Evolutionary conservation across 371 early-diverging fungal species (phyloP).

Genomic region (Rhizopus sp.): DNA sequence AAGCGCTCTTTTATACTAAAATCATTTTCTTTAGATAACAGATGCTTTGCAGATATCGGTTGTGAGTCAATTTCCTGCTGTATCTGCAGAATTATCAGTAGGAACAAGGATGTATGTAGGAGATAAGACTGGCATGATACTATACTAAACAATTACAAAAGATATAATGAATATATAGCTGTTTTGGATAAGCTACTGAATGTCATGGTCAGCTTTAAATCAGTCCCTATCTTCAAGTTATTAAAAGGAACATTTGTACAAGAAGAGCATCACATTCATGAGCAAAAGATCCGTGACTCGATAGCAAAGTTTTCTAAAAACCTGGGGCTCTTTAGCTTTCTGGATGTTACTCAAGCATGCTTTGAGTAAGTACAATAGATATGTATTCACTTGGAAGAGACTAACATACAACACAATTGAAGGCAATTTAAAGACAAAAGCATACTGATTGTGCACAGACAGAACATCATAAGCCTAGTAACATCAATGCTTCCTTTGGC

Average conservation of each 20-base stretch:
- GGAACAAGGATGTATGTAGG: conserved; percentile 22
- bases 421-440: conserved; percentile 46
- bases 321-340: conserved; percentile 40
- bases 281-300: conserved; percentile 36
- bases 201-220: conserved; percentile 46
- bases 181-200: conserved; percentile 56
- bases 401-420: no score
- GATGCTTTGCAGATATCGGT: conserved; percentile 31
- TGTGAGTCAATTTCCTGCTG: conserved; percentile 52
- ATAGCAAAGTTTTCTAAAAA: conserved; percentile 44
- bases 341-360: conserved; percentile 39
- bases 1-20: no score
- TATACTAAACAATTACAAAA: conserved; percentile 9
- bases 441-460: conserved; percentile 37
- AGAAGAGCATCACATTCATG: conserved; percentile 54
- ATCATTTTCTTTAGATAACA: conserved; percentile 28
- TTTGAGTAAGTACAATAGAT: conserved; percentile 43
- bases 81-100: conserved; percentile 43
- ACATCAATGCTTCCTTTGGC: conserved; percentile 50
- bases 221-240: conserved; percentile 48
- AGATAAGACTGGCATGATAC: background rate
- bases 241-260: conserved; percentile 59
- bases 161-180: conserved; percentile 56
- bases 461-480: conserved; percentile 48
- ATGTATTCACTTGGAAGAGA: no score